Percentiles rank a stretch among this genome's conserved stretches.
phyloP scores from a whole-genome alignment of 345 rosid species.

The Rhodamnia rubescens region DNA sequence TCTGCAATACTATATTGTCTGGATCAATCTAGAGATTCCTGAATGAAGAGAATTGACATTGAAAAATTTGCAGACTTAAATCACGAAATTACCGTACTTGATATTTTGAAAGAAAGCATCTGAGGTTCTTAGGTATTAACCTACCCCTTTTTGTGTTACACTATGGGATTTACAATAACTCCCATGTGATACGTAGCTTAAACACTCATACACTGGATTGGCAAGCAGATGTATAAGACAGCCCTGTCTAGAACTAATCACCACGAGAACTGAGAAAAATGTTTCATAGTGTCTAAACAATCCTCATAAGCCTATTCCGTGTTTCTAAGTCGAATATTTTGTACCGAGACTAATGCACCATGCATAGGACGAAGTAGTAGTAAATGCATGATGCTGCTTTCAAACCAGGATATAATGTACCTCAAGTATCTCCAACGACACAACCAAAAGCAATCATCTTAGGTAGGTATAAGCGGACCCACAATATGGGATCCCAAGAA shows the following conservation, averaged over 20 bases:
- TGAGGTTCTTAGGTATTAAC: neutral
- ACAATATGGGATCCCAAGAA: neutral
- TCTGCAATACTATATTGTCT: neutral
- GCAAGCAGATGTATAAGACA: neutral
- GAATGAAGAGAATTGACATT: neutral
- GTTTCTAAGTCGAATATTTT: accelerated
- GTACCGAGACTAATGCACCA: neutral
- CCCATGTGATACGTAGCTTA: neutral
- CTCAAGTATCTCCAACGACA: accelerated
- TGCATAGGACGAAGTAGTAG: neutral
- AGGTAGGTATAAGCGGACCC: too few species aligned
- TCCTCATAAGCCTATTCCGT: neutral
- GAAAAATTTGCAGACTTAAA: neutral
- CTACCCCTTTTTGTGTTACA: neutral
- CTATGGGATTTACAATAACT: neutral
- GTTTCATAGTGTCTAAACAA: neutral
- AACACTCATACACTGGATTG: neutral
- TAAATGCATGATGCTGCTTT: neutral
- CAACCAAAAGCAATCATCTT: neutral
- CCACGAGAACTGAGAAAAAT: neutral
- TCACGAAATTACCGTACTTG: neutral
- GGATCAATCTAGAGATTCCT: neutral
- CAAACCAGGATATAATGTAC: neutral
- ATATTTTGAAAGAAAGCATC: neutral
- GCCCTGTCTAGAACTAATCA: neutral